These are phyloP conservation scores for Paramarasmius palmivorus DNA, from an alignment of 1,284 basidiomycete genomes.

Conservation along the genomic window DNA sequence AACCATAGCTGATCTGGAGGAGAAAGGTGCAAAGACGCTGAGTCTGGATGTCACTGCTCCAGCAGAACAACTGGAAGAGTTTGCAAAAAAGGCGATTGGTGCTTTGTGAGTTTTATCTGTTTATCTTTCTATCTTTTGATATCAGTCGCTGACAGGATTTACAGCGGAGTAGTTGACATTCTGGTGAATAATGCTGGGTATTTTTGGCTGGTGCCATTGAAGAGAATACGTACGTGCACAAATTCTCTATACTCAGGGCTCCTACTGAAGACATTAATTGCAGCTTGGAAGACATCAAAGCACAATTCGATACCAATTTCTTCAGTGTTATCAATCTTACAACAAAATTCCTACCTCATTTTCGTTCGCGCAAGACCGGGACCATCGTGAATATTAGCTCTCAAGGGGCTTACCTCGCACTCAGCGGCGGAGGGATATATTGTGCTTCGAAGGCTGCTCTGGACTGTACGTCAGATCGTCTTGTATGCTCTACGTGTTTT, in stretches of 20 bases:
- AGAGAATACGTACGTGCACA: slow-evolving; percentile 9
- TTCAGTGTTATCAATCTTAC: slow-evolving; percentile 9
- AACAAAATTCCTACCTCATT: slow-evolving; percentile 6
- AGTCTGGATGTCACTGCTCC: slow-evolving; percentile 16
- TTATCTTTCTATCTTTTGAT: no score
- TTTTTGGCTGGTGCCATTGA: slow-evolving; percentile 13
- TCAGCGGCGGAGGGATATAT: slow-evolving; percentile 4
- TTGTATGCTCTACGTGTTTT: neutral
- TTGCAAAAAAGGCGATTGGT: slow-evolving; percentile 9
- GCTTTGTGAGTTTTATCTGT: slow-evolving; percentile 3
- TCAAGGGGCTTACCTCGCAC: neutral
- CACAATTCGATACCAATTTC: slow-evolving; percentile 9
- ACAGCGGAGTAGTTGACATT: slow-evolving; percentile 18
- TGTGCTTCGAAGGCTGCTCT: slow-evolving; percentile 7
- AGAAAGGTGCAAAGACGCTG: slow-evolving; percentile 16
- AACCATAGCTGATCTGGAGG: slow-evolving; percentile 9
- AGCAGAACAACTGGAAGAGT: slow-evolving; percentile 6
- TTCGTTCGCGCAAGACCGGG: slow-evolving; percentile 1
- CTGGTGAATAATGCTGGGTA: slow-evolving; percentile 22
- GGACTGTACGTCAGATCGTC: neutral
- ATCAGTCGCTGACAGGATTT: no score
- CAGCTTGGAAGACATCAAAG: slow-evolving; percentile 1
- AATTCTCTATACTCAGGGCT: no score
- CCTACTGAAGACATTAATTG: neutral
- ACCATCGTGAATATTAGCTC: slow-evolving; percentile 10